A percentile compares a stretch with the other conserved stretches of the same genome.
Evolutionary conservation across 2,329 filamentous ascomycete species (phyloP).

Genomic region (Monilinia aucupariae): DNA sequence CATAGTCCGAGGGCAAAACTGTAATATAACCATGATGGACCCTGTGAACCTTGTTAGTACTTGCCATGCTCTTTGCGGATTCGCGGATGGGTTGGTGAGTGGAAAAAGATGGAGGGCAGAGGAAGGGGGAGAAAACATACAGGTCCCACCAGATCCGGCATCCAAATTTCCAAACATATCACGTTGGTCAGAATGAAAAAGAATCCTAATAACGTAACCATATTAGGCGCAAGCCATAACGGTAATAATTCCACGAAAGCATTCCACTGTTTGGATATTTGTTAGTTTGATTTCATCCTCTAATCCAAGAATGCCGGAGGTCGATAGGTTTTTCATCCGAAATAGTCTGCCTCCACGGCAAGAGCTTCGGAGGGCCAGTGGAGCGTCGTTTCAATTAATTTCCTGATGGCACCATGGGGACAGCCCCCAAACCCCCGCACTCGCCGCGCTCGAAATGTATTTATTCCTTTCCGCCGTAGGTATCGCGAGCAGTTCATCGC

Average conservation of each 20-base stretch:
- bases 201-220: slow-evolving; percentile 94
- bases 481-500: not conserved
- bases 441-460: not conserved
- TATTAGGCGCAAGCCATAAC: slow-evolving; percentile 94
- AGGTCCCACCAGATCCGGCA: slow-evolving; percentile 87
- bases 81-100: not conserved
- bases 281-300: slow-evolving; percentile 11
- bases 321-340: not conserved
- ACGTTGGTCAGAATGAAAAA: slow-evolving; percentile 89
- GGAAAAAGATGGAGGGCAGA: not conserved
- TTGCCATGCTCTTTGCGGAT: not conserved
- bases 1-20: slow-evolving; percentile 94
- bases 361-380: too few species aligned
- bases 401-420: not conserved
- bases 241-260: slow-evolving; percentile 86
- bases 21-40: slow-evolving; percentile 87
- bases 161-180: slow-evolving; percentile 62
- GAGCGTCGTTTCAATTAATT: too few species aligned
- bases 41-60: slow-evolving; percentile 45
- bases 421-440: not conserved
- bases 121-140: slow-evolving; percentile 45
- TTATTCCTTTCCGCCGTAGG: slow-evolving; percentile 12
- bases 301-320: too few species aligned
- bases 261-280: slow-evolving; percentile 70
- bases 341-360: too few species aligned